These are phyloP conservation scores for Isabelozyma heimii DNA, from an alignment of 805 yeast species.

Conservation along the genomic window DNA sequence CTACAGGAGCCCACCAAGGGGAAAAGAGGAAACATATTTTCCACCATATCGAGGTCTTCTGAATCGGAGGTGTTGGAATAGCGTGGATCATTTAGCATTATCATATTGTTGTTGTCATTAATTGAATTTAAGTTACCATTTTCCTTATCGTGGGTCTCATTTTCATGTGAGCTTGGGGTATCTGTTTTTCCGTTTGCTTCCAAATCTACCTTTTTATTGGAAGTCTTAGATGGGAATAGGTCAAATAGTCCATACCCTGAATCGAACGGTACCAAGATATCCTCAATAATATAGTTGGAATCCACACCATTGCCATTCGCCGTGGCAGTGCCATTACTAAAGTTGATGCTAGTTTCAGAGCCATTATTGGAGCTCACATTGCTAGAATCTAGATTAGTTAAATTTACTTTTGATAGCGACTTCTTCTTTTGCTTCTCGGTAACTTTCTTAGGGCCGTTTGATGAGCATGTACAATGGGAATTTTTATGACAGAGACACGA, in stretches of 20 bases:
- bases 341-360: slow-evolving; percentile 4
- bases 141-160: background rate
- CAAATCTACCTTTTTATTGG: background rate
- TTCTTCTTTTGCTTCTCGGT: slow-evolving; percentile 8
- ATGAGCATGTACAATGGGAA: slow-evolving; percentile 40
- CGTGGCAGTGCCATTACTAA: slow-evolving; percentile 6
- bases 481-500: slow-evolving; percentile 38
- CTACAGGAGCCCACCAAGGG: slow-evolving; percentile 39
- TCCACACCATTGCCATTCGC: slow-evolving; percentile 1
- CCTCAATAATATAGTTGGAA: slow-evolving; percentile 25
- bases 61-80: background rate
- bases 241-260: slow-evolving; percentile 23
- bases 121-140: background rate
- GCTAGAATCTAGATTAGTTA: background rate
- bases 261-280: slow-evolving; percentile 28
- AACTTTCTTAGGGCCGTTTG: slow-evolving; percentile 12
- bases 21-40: slow-evolving; percentile 40
- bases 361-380: slow-evolving; percentile 4
- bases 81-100: background rate
- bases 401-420: slow-evolving; percentile 1
- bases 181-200: background rate
- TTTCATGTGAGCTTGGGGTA: background rate
- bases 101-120: background rate
- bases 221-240: slow-evolving; percentile 16
- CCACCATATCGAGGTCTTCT: slow-evolving; percentile 23